Evolutionary conservation across 345 rosid genomes (phyloP), one percentile per base, ranked within the genome.

Genomic region (Lenwebbia sp.): DNA sequence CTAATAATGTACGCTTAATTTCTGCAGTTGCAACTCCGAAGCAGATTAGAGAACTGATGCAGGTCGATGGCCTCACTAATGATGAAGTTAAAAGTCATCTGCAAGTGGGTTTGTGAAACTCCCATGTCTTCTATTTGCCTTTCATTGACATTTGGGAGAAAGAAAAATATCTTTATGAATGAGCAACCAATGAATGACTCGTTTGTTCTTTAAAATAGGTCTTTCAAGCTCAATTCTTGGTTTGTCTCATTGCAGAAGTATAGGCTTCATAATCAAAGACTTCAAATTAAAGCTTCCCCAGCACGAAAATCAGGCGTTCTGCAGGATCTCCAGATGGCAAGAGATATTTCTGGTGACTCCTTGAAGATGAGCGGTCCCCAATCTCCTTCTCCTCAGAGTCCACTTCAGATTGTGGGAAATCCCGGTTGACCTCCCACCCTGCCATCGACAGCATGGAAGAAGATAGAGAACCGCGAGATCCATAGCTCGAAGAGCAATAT

Each of bases 31-130:
- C 99, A 75, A 98, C 99, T 82, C 99, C 99, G 11, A 98, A 98
- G 92, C 98, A 96, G 92, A 98, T 98, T 49, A 91, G 96, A 89
- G 98, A 98, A 85, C 97, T 94, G 58, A 98, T 98, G 99, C 93
- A 93, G 90, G 99, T 95, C 54, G 95, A 95, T 90, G 98, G 99
- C 84, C 90, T 98, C 89, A 98, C 98, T 47, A 98, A 98, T 57
- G 99, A 96, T 89, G 99, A 98, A 94, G 99, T 98, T 28, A 98
- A 98, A 92, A 96, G 99, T 86, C 99, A 98, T 93, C 89, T 96
- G 91, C 99, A 98, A 91, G 99, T 95, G 82, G 86, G 88, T 88
- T 86, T 54, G 51, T 62, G 49, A 50, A 65, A 83, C 83, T 65
- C 51, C 12, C 51, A 21, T 37, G 44, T 5, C 51, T 81, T n/a